Percentiles rank a stretch among this genome's conserved stretches.
Evolutionary conservation across 2,329 filamentous ascomycete genomes (phyloP).

Genomic region (Daldinia sp.): DNA sequence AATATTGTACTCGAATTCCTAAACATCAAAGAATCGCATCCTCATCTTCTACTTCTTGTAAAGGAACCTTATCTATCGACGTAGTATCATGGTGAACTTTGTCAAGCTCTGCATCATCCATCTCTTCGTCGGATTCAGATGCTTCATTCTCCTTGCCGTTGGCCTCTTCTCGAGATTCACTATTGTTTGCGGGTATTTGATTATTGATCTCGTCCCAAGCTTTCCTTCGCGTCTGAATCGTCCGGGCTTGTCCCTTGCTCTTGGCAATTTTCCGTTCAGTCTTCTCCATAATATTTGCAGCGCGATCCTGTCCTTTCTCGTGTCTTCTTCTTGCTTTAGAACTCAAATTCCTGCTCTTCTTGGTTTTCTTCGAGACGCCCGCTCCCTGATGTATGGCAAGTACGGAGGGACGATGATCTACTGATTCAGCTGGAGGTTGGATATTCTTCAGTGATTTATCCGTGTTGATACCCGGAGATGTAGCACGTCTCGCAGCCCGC

Average conservation of each 20-base stretch:
- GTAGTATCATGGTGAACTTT: constrained; percentile 6
- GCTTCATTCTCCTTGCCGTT: constrained; percentile 29
- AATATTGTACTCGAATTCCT: background rate
- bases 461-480: constrained; percentile 73
- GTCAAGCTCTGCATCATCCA: constrained; percentile 37
- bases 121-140: constrained; percentile 40
- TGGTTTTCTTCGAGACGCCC: constrained; percentile 74
- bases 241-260: constrained; percentile 59
- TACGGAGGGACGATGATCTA: constrained; percentile 67
- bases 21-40: constrained; percentile 38
- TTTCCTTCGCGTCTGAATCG: constrained; percentile 59
- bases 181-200: constrained; percentile 38
- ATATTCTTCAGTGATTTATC: constrained; percentile 75
- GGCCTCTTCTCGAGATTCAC: constrained; percentile 18
- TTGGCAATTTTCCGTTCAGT: constrained; percentile 64
- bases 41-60: constrained; percentile 29
- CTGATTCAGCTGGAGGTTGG: constrained; percentile 58
- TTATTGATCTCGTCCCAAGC: constrained; percentile 68
- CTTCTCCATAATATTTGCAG: constrained; percentile 66
- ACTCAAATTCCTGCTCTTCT: constrained; percentile 64
- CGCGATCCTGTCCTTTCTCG: constrained; percentile 66
- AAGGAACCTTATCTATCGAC: constrained; percentile 5
- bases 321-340: constrained; percentile 63
- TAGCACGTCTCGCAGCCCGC: constrained; percentile 76
- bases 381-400: constrained; percentile 72